Evolutionary conservation across 352 stramenopile genomes (phyloP).

Genomic region (Phytophthora pluvialis): DNA sequence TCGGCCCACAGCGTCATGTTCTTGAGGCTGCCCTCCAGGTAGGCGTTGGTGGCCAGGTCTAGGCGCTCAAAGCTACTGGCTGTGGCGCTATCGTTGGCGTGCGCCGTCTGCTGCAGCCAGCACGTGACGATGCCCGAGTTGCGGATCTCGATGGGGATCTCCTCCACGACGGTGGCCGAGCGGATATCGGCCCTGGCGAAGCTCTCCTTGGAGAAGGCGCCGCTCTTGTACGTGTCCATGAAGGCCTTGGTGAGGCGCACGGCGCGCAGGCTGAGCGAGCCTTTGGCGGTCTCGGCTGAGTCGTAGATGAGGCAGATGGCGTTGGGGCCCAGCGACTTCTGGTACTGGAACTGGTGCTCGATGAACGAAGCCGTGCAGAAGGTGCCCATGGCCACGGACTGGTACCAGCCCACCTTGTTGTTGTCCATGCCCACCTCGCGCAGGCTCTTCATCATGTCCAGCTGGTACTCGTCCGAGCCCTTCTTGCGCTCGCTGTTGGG

Average conservation of each 20-base stretch:
- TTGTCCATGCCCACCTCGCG: constrained; percentile 98
- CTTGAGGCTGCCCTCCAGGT: constrained; percentile 98
- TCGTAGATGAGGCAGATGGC: constrained; percentile 99
- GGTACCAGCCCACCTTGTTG: constrained; percentile 99
- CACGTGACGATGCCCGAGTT: constrained; percentile 96
- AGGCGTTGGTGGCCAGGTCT: constrained; percentile 96
- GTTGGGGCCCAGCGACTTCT: constrained; percentile 97
- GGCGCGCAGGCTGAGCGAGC: constrained; percentile 94
- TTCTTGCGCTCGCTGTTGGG: constrained; percentile 78
- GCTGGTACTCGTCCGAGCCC: constrained; percentile 95
- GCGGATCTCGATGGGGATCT: constrained; percentile 95
- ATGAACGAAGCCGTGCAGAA: constrained; percentile 96
- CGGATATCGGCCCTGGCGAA: constrained; percentile 87
- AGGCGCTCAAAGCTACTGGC: constrained; percentile 94
- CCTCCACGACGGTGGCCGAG: constrained; percentile 93
- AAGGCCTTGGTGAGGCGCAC: constrained; percentile 96
- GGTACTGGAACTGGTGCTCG: constrained; percentile 96
- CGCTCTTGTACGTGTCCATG: constrained; percentile 90
- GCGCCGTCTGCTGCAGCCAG: constrained; percentile 92
- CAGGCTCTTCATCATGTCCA: constrained; percentile 99
- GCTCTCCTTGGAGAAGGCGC: constrained; percentile 84
- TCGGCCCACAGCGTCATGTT: constrained; percentile 98
- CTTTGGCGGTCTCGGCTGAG: constrained; percentile 95
- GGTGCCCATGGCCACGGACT: constrained; percentile 96
- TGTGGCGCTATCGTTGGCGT: constrained; percentile 62